phyloP scores from a whole-genome alignment of 352 stramenopile genomes.

The Phytophthora pseudosyringae region DNA sequence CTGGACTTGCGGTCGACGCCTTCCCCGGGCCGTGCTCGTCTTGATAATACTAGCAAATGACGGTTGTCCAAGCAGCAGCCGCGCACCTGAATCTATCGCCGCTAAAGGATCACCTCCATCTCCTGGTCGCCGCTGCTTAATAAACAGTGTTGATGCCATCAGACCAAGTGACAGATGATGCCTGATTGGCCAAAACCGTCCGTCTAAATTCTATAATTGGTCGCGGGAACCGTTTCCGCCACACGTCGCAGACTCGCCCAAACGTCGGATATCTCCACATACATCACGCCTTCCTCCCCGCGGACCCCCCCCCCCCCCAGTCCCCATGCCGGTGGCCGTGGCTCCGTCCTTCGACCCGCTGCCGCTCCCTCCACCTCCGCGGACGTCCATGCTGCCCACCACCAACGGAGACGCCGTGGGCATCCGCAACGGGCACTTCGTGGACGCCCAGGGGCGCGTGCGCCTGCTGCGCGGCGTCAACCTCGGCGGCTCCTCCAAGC shows the following conservation, averaged over 20 bases:
- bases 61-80: too few relatives aligned
- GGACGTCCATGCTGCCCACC: slow-evolving; percentile 22
- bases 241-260: slow-evolving; percentile 25
- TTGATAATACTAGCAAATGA: too few relatives aligned
- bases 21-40: too few relatives aligned
- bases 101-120: slow-evolving; percentile 6
- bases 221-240: slow-evolving; percentile 8
- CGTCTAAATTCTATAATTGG: slow-evolving; percentile 8
- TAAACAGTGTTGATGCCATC: slow-evolving; percentile 18
- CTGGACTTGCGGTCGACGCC: neutral
- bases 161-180: too few relatives aligned
- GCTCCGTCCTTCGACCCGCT: slow-evolving; percentile 21
- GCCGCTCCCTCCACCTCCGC: slow-evolving; percentile 1
- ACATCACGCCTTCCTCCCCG: slow-evolving; percentile 15
- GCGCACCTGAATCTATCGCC: too few relatives aligned
- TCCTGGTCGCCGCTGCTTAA: neutral
- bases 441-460: slow-evolving; percentile 80
- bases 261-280: neutral
- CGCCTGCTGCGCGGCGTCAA: slow-evolving; percentile 88
- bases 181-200: slow-evolving; percentile 17
- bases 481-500: slow-evolving; percentile 88
- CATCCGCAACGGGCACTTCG: slow-evolving; percentile 78
- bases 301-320: too few relatives aligned
- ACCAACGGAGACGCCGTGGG: slow-evolving; percentile 26
- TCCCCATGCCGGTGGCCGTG: slow-evolving; percentile 9